A percentile compares a stretch with the other conserved stretches of the same genome.
phyloP scores from a whole-genome alignment of 2,329 filamentous ascomycete species.

The Exophiala sideris region DNA sequence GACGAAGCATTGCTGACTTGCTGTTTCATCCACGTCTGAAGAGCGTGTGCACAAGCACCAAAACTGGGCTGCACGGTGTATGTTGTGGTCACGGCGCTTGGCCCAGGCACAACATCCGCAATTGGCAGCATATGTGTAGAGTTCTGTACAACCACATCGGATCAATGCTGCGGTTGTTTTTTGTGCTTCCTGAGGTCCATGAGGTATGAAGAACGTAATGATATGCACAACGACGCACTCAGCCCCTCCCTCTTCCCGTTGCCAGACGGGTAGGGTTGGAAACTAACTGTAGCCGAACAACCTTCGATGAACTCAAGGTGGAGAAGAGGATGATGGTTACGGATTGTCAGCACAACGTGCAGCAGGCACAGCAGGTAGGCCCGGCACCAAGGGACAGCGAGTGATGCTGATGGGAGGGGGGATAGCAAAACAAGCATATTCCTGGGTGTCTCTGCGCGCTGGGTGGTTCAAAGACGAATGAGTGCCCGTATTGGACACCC shows the following conservation, averaged over 20 bases:
- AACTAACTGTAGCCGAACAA: not conserved
- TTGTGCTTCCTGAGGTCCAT: not conserved
- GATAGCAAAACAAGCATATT: not conserved
- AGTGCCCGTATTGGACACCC: not conserved
- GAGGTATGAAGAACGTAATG: conserved; percentile 1
- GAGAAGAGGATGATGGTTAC: not conserved
- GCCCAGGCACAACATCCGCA: not conserved
- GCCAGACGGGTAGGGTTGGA: not conserved
- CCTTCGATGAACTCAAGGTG: not conserved
- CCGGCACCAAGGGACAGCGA: not conserved
- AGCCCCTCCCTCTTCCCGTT: not conserved
- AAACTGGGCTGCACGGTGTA: conserved; percentile 6
- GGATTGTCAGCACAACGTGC: not conserved
- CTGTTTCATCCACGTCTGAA: conserved; percentile 21
- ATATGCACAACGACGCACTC: not conserved
- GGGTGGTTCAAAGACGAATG: too few species aligned
- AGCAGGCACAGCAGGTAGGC: not conserved
- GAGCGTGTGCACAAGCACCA: conserved; percentile 1
- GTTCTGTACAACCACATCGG: not conserved
- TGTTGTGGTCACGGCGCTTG: conserved; percentile 1
- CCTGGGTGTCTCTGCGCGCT: not conserved
- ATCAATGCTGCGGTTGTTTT: not conserved
- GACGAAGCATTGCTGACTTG: not conserved
- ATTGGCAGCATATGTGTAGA: not conserved
- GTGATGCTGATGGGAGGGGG: not conserved